Evolutionary conservation across 495 filamentous ascomycete species (phyloP), one percentile per base, ranked within the genome.

Genomic region (Staphylotrichum longicolle): DNA sequence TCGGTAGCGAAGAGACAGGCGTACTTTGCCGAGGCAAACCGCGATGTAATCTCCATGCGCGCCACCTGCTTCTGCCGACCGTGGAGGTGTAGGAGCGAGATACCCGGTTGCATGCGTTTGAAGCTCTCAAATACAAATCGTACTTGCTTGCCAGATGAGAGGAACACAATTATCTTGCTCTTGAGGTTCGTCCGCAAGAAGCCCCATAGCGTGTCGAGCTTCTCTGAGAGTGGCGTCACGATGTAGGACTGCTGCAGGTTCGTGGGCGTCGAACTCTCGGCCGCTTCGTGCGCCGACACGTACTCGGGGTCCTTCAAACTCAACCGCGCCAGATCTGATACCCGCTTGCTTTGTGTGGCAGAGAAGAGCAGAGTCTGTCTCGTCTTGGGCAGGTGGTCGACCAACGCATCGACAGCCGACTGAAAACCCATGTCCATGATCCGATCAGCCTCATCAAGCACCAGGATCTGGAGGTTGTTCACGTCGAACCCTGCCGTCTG

Each of bases 351-450:
- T 74, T 99, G 94, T 1, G 94, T 99, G 2, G 94, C 94, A 72
- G 89, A 93, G 78, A 98, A 99, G 0, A 99, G 81, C 64, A 99
- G 78, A 0, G 94, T 98, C 76, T 99, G 94, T 58, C 95, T 82
- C 44, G 85, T 78, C 66, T 86, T 87, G 2, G 94, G 94, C 1
- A 99, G 81, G 73, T 97, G 93, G 55, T 94, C 91, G 39, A 99
- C 75, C 45, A 99, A 93, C 4, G 94, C 94, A 74, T 99, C 94
- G 12, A 99, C 85, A 0, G 90, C 89, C 12, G 82, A 79, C 72
- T 96, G 89, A 72, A 99, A 99, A 10, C 94, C 94, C 92, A 97
- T 95, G 72, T 99, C 94, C 81, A 99, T 83, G 65, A 98, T 97
- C 37, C 94, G 84, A 70, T 99, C 94, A 4, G 94, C 94, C 70